Evolutionary conservation across 768 basidiomycete species (phyloP).

Genomic region (Auricularia sp.): DNA sequence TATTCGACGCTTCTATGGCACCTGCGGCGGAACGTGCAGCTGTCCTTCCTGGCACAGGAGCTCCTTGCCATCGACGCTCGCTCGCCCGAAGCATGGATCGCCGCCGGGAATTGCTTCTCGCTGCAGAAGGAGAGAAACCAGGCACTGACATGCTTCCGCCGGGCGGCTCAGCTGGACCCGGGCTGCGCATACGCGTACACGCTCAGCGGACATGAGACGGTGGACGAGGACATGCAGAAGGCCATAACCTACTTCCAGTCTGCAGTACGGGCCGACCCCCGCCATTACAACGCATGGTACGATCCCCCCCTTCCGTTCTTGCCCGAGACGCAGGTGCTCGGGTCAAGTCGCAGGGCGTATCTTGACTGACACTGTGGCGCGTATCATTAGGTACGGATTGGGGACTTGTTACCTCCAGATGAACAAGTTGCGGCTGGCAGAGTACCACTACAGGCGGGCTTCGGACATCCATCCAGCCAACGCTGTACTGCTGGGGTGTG

Average conservation of each 20-base stretch:
- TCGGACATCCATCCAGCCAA: slow-evolving; percentile 88
- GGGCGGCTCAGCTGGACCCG: slow-evolving; percentile 83
- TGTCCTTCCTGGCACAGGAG: slow-evolving; percentile 90
- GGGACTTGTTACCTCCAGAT: slow-evolving; percentile 92
- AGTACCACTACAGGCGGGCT: slow-evolving; percentile 93
- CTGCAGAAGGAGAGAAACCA: slow-evolving; percentile 89
- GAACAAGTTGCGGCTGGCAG: slow-evolving; percentile 86
- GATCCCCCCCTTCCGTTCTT: slow-evolving; percentile 17
- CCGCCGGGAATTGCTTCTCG: slow-evolving; percentile 91
- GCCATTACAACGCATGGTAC: slow-evolving; percentile 98
- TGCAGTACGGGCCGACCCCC: slow-evolving; percentile 80
- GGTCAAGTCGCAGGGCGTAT: slow-evolving; percentile 22
- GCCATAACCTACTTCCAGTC: slow-evolving; percentile 87
- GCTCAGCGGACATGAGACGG: slow-evolving; percentile 90
- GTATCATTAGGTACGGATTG: slow-evolving; percentile 77
- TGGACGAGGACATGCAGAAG: slow-evolving; percentile 90
- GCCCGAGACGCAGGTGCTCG: not conserved
- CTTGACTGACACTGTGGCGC: slow-evolving; percentile 12
- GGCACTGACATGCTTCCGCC: slow-evolving; percentile 86
- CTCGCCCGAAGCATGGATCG: slow-evolving; percentile 88
- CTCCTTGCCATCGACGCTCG: slow-evolving; percentile 75
- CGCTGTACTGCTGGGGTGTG: slow-evolving; percentile 90
- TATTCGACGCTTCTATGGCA: slow-evolving; percentile 97
- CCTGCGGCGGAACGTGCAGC: slow-evolving; percentile 66
- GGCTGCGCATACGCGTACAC: slow-evolving; percentile 93